Evolutionary conservation across 2,329 filamentous ascomycete species (phyloP), one percentile per base, ranked within the genome.

Genomic region (Nigrospora oryzae): DNA sequence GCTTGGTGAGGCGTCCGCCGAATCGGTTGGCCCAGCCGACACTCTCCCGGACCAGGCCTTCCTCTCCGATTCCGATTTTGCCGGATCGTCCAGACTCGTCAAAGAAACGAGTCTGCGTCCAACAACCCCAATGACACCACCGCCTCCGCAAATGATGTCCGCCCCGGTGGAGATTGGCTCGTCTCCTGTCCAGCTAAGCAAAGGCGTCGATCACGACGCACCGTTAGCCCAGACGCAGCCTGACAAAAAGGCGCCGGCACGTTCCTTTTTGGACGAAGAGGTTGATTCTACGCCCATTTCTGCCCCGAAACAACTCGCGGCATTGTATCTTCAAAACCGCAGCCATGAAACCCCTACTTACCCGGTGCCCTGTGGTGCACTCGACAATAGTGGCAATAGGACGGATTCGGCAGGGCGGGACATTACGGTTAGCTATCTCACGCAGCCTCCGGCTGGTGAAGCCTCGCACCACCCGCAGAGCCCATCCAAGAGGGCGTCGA

Each of bases 211-310:
- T 46, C 65, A 68, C 40, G 65, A 67, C 2, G 57, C 56, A 36
- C 63, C 64, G 8, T 64, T 64, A 38, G 64, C 63, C 40, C 53
- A 64, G 44, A 55, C 56, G 17, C 57, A 57, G 32, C 59, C 57
- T 15, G 61, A 59, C 39, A 68, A 67, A 54, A 65, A 60, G 52
- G 44, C 55, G 41, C 63, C 60, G 46, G 63, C 54, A 16, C 47
- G 49, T 44, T 49, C 57, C 31, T 49, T 45, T 34, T 48, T 51
- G 34, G 55, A 60, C 15, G 48, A 56, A 13, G 39, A 47, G n/a
- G 52, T 54, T 45, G 45, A 61, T 12, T 43, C 54, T 3, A 56
- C 61, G 41, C 51, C 57, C 15, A 51, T 59, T 32, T 47, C 58
- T 14, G 48, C 55, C n/a, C 51, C 56, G 28, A 44, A 43, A 7